phyloP scores from a whole-genome alignment of 805 yeast species.

The Barnettozyma sucrosica region DNA sequence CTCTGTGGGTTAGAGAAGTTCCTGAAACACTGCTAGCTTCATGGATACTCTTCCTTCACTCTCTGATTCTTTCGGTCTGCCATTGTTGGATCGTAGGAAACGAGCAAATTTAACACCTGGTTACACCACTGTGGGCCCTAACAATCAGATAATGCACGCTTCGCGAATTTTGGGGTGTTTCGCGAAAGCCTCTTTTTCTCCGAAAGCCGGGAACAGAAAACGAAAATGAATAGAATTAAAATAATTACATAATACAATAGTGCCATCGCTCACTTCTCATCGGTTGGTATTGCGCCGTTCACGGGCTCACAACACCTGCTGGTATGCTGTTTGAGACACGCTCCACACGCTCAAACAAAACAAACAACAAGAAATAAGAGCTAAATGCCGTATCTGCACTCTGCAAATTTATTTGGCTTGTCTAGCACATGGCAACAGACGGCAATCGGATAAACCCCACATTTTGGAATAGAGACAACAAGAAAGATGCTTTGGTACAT shows the following conservation, averaged over 20 bases:
- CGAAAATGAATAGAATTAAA: neutral
- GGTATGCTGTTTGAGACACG: neutral
- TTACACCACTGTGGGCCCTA: neutral
- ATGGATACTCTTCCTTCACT: neutral
- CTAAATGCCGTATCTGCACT: neutral
- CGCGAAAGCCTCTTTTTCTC: neutral
- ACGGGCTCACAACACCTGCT: neutral
- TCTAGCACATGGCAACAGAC: neutral
- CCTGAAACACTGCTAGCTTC: neutral
- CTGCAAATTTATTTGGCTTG: neutral
- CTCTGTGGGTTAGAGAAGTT: neutral
- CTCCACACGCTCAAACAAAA: no score
- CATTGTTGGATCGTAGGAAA: neutral
- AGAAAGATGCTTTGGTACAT: no score
- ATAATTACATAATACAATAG: no score
- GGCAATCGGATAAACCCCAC: neutral
- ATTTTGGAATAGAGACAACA: no score
- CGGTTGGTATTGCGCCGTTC: neutral
- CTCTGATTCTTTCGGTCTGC: neutral
- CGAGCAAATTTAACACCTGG: neutral
- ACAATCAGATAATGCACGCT: conserved; percentile 8
- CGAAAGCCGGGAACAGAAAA: neutral
- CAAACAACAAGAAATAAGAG: no score
- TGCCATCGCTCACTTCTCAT: no score
- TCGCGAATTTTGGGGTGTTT: conserved; percentile 13